phyloP scores from a whole-genome alignment of 2,329 filamentous ascomycete species.

The Cercospora sojina region DNA sequence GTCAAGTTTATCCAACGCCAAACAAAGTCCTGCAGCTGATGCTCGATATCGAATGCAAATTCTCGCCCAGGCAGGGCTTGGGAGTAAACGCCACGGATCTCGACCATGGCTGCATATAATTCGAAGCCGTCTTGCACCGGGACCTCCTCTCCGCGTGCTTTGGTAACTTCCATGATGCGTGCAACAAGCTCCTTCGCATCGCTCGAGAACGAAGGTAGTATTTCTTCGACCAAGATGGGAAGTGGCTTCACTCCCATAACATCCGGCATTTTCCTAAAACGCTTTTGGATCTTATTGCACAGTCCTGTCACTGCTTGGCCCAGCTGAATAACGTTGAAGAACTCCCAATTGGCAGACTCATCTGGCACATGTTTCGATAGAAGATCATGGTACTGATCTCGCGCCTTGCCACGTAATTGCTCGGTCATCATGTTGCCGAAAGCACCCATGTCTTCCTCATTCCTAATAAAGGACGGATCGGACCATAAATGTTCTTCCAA shows the following conservation, averaged over 20 bases:
- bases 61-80: slow-evolving; percentile 68
- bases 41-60: slow-evolving; percentile 87
- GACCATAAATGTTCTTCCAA: slow-evolving; percentile 78
- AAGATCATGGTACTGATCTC: slow-evolving; percentile 74
- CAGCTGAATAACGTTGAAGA: slow-evolving; percentile 84
- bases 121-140: slow-evolving; percentile 91
- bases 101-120: slow-evolving; percentile 82
- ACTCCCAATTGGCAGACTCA: slow-evolving; percentile 81
- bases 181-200: slow-evolving; percentile 83
- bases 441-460: slow-evolving; percentile 66
- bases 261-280: slow-evolving; percentile 82
- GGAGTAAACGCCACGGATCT: slow-evolving; percentile 77
- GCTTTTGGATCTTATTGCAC: slow-evolving; percentile 85
- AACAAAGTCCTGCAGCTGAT: slow-evolving; percentile 83
- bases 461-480: slow-evolving; percentile 72
- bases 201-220: slow-evolving; percentile 85
- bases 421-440: slow-evolving; percentile 72
- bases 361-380: slow-evolving; percentile 78
- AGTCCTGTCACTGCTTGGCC: slow-evolving; percentile 83
- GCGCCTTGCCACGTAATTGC: slow-evolving; percentile 70
- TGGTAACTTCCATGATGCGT: slow-evolving; percentile 72
- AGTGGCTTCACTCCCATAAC: slow-evolving; percentile 74
- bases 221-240: slow-evolving; percentile 74
- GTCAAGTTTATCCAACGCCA: slow-evolving; percentile 90
- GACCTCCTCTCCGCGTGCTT: slow-evolving; percentile 70